Evolutionary conservation across 306 rosid genomes (phyloP).

Genomic region (Quillaja saponaria): DNA sequence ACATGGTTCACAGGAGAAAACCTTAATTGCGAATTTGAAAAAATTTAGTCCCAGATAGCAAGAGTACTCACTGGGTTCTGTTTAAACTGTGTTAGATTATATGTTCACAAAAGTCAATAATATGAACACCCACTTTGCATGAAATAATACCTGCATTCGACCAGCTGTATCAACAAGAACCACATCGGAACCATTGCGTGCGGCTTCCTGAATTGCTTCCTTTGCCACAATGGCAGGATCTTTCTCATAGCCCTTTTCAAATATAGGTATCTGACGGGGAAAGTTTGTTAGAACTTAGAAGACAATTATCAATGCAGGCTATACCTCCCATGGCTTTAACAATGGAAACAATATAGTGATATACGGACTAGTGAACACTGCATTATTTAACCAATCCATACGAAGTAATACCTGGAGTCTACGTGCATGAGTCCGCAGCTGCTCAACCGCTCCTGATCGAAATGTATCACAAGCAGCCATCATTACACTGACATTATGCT

Average conservation of each 20-base stretch:
- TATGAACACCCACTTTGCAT: background rate
- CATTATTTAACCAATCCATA: background rate
- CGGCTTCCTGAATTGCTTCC: slow-evolving; percentile 97
- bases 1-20: background rate
- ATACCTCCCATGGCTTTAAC: background rate
- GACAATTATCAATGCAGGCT: background rate
- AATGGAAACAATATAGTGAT: background rate
- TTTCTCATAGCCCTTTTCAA: slow-evolving; percentile 96
- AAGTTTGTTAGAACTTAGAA: background rate
- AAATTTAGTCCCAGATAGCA: slow-evolving; percentile 4
- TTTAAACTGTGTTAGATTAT: background rate
- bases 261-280: slow-evolving; percentile 75
- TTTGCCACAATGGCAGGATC: slow-evolving; percentile 98
- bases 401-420: slow-evolving; percentile 75
- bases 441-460: slow-evolving; percentile 99
- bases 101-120: background rate
- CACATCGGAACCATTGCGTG: slow-evolving; percentile 88
- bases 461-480: slow-evolving; percentile 99
- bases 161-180: slow-evolving; percentile 99
- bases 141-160: slow-evolving; percentile 78
- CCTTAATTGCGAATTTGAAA: slow-evolving; percentile 9
- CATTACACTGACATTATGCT: slow-evolving; percentile 82
- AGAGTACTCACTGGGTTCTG: background rate
- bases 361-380: too few relatives aligned
- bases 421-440: slow-evolving; percentile 98